A percentile compares a stretch with the other conserved stretches of the same genome.
phyloP scores from a whole-genome alignment of 257 asterid genomes.

The Galeopsis tetrahit region DNA sequence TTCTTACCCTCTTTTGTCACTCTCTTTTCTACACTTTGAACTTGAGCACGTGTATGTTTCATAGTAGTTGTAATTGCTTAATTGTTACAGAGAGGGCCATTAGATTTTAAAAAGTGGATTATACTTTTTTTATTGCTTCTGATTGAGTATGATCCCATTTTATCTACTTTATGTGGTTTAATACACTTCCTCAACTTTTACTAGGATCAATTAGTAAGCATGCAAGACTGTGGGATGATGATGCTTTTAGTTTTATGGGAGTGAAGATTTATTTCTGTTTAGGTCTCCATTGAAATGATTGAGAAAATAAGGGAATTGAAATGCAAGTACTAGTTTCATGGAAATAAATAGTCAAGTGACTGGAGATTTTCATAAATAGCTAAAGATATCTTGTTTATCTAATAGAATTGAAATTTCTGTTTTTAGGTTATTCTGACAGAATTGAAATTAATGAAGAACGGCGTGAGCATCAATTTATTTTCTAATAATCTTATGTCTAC shows the following conservation, averaged over 20 bases:
- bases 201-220: slow-evolving; percentile 22
- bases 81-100: neutral
- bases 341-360: neutral
- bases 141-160: slow-evolving; percentile 16
- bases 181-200: neutral
- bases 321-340: neutral
- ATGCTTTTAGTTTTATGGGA: slow-evolving; percentile 4
- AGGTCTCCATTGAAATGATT: neutral
- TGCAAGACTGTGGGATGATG: slow-evolving; percentile 2
- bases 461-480: neutral
- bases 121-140: neutral
- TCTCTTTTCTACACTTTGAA: neutral
- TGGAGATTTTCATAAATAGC: neutral
- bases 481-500: neutral
- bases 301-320: neutral
- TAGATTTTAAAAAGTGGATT: neutral
- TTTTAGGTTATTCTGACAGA: too few relatives aligned
- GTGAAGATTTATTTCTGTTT: neutral
- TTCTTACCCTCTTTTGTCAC: neutral
- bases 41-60: slow-evolving; percentile 18
- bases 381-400: slow-evolving; percentile 9
- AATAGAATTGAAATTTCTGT: too few relatives aligned
- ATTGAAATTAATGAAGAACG: neutral
- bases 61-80: neutral
- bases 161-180: slow-evolving; percentile 4